Percentiles rank a stretch among this genome's conserved stretches.
These are phyloP conservation scores for Penicillium sp. DNA, from an alignment of 2,329 filamentous ascomycete genomes.

Conservation along the genomic window DNA sequence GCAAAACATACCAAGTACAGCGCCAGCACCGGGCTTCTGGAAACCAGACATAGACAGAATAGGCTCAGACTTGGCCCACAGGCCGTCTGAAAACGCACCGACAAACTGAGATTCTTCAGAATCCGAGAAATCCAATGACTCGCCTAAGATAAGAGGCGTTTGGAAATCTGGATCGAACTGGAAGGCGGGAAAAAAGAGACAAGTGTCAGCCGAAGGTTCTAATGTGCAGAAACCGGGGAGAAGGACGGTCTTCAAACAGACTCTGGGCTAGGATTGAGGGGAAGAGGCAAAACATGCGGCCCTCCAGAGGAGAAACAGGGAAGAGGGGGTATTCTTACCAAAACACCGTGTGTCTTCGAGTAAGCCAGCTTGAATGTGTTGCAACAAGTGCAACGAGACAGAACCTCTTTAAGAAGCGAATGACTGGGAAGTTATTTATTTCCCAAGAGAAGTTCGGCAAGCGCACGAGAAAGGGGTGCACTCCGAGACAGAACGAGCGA, in stretches of 20 bases:
- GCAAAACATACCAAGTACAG: constrained; percentile 73
- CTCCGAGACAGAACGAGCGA: constrained; percentile 49
- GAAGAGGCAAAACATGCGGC: constrained; percentile 21
- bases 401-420: constrained; percentile 46
- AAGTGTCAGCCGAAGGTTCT: constrained; percentile 16
- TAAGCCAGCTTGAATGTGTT: constrained; percentile 53
- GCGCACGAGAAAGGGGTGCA: constrained; percentile 24
- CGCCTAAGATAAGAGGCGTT: constrained; percentile 49
- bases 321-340: constrained; percentile 36
- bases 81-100: constrained; percentile 50
- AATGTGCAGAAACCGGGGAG: constrained; percentile 3
- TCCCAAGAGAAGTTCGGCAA: constrained; percentile 39
- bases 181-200: constrained; percentile 8
- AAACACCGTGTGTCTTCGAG: constrained; percentile 46
- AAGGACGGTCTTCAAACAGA: constrained; percentile 17
- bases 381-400: constrained; percentile 44
- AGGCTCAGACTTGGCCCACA: constrained; percentile 59
- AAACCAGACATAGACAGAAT: constrained; percentile 79
- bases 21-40: constrained; percentile 71
- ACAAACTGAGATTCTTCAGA: constrained; percentile 47
- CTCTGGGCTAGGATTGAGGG: constrained; percentile 11
- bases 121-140: constrained; percentile 47
- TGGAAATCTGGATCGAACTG: constrained; percentile 47
- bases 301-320: constrained; percentile 26
- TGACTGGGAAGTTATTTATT: constrained; percentile 44